Evolutionary conservation across 352 stramenopile genomes (phyloP).

Genomic region (Phytopythium sindhum): DNA sequence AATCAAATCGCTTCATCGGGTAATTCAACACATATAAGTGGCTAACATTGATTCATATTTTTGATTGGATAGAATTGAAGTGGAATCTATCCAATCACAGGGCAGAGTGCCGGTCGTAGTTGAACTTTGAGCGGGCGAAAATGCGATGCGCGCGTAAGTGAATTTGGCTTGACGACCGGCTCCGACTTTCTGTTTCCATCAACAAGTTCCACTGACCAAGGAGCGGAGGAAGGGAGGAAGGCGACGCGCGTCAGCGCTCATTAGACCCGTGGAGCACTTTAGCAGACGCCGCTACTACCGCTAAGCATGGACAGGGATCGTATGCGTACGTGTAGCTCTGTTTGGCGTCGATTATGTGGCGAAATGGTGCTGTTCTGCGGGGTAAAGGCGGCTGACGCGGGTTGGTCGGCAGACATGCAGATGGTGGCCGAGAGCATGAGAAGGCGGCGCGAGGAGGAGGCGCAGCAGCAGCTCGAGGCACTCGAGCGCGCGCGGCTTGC

Average conservation of each 20-base stretch:
- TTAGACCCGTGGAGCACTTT: neutral
- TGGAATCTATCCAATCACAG: neutral
- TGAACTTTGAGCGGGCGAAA: slow-evolving; percentile 4
- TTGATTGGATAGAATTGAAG: neutral
- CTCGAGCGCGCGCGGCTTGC: slow-evolving; percentile 38
- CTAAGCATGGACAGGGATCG: neutral
- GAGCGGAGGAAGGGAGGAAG: neutral
- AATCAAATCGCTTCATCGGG: neutral
- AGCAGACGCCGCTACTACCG: neutral
- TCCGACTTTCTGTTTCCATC: slow-evolving; percentile 8
- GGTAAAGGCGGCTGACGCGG: too few species aligned
- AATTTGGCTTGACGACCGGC: neutral
- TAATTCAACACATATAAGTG: neutral
- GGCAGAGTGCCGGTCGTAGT: neutral
- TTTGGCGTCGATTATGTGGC: too few species aligned
- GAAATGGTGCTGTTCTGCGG: too few species aligned
- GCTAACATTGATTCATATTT: neutral
- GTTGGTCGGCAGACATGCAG: neutral
- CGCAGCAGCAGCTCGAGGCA: slow-evolving; percentile 33
- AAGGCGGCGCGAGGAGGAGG: slow-evolving; percentile 26
- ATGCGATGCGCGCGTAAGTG: slow-evolving; percentile 2
- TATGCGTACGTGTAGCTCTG: neutral
- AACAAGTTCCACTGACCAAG: neutral
- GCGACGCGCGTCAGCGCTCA: neutral
- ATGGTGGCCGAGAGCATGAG: slow-evolving; percentile 5